These are phyloP conservation scores for Eimeria falciformis DNA, from an alignment of 169 alveolate species.

Conservation along the genomic window DNA sequence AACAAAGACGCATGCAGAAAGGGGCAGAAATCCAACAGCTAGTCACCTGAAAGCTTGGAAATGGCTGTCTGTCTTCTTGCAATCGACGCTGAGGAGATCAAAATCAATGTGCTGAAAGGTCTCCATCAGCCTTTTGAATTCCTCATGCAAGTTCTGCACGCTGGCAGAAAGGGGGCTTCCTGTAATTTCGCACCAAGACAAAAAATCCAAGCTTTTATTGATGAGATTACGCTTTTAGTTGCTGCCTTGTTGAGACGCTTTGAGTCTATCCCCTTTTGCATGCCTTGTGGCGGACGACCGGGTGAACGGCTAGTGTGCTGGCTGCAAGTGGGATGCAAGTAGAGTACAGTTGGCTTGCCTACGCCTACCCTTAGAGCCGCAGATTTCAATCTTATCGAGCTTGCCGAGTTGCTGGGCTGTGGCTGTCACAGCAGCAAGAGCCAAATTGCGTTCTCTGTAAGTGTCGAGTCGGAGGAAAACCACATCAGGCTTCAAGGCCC, in stretches of 20 bases:
- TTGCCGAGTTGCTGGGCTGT: conserved; percentile 92
- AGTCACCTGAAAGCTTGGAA: conserved; percentile 91
- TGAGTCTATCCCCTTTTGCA: too few species aligned
- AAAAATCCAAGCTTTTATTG: too few species aligned
- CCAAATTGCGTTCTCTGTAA: conserved; percentile 94
- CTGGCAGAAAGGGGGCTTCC: conserved; percentile 74
- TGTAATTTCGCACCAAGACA: too few species aligned
- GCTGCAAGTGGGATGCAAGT: too few species aligned
- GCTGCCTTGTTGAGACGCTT: too few species aligned
- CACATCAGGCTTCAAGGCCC: conserved; percentile 93
- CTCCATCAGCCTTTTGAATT: conserved; percentile 91
- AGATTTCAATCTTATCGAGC: conserved; percentile 92
- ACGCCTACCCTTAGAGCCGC: conserved; percentile 95
- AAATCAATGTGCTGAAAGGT: conserved; percentile 90
- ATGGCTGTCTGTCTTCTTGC: conserved; percentile 92
- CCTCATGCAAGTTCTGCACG: conserved; percentile 89
- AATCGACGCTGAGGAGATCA: conserved; percentile 93
- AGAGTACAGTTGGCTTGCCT: too few species aligned
- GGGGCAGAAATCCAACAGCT: background rate
- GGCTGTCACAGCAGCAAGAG: conserved; percentile 92
- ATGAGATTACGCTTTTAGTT: too few species aligned
- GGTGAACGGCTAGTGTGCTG: too few species aligned
- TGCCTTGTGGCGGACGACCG: too few species aligned
- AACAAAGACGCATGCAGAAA: background rate
- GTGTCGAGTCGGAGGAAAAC: conserved; percentile 94